Evolutionary conservation across 306 rosid species (phyloP).

Genomic region (Lupinus albus): DNA sequence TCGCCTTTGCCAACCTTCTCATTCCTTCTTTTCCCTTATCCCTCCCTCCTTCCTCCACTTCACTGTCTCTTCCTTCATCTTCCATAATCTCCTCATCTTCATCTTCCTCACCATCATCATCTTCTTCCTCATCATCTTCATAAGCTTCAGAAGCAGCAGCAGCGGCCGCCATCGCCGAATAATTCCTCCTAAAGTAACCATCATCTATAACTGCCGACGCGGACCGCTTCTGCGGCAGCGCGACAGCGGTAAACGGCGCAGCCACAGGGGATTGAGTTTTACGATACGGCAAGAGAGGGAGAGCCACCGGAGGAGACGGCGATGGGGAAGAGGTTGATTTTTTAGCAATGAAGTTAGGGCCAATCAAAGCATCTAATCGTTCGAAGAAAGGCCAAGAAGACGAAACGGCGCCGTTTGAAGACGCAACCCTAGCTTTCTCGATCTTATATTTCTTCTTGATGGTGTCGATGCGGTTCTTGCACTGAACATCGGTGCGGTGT

Average conservation of each 20-base stretch:
- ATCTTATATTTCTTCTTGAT: conserved; percentile 91
- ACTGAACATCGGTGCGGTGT: conserved; percentile 92
- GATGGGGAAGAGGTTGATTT: conserved; percentile 55
- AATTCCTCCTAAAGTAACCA: conserved; percentile 73
- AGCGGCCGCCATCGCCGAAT: conserved; percentile 87
- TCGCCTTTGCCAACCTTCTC: conserved; percentile 78
- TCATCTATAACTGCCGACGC: conserved; percentile 51
- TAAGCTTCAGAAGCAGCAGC: conserved; percentile 78
- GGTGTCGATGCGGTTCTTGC: conserved; percentile 92
- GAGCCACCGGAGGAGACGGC: conserved; percentile 68
- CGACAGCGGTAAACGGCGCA: conserved; percentile 44
- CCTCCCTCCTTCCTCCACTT: conserved; percentile 56
- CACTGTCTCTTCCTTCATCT: conserved; percentile 60
- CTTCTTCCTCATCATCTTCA: conserved; percentile 69
- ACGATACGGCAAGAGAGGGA: conserved; percentile 57
- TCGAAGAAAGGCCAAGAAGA: conserved; percentile 84
- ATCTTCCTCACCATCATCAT: conserved; percentile 56
- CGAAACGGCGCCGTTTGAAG: conserved; percentile 53
- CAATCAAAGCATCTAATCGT: conserved; percentile 66
- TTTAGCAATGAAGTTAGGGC: conserved; percentile 55
- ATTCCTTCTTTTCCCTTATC: conserved; percentile 67
- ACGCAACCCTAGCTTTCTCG: conserved; percentile 83
- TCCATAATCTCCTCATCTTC: conserved; percentile 61
- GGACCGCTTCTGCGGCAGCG: conserved; percentile 71
- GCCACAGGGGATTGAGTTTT: conserved; percentile 47